Evolutionary conservation across 1,139 yeast species (phyloP).

Genomic region (Debaryomyces sp.): DNA sequence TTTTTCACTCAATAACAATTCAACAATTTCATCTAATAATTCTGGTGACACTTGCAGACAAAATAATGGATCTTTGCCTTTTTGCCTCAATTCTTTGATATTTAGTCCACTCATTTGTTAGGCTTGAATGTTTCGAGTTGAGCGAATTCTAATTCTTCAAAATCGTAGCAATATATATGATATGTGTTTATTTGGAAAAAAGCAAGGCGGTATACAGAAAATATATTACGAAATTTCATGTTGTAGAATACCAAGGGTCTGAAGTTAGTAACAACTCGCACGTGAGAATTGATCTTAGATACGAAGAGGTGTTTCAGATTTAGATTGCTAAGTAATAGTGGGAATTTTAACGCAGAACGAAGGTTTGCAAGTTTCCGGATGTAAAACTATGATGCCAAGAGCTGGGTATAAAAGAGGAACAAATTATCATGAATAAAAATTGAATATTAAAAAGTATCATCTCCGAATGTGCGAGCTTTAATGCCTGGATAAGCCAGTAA

Average conservation of each 20-base stretch:
- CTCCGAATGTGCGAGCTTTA: no score
- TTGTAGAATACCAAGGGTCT: background rate
- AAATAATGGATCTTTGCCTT: conserved; percentile 23
- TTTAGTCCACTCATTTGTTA: background rate
- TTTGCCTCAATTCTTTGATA: conserved; percentile 16
- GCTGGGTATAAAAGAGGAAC: no score
- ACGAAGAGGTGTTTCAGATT: no score
- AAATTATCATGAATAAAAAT: no score
- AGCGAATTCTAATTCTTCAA: background rate
- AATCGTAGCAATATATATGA: background rate
- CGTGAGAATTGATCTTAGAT: background rate
- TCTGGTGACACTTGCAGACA: conserved; percentile 20
- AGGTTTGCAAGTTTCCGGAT: no score
- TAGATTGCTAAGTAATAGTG: no score
- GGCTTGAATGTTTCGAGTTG: background rate
- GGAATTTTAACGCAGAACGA: no score
- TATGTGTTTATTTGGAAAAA: background rate
- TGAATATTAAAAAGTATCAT: no score
- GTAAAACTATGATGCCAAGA: no score
- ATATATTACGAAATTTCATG: background rate
- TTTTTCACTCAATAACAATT: conserved; percentile 12
- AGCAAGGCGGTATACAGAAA: background rate
- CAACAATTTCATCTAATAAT: conserved; percentile 21
- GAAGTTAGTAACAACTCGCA: background rate
- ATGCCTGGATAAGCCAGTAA: no score